These are phyloP conservation scores for Kodamaea ohmeri DNA, from an alignment of 1,139 yeast species.

Conservation along the genomic window DNA sequence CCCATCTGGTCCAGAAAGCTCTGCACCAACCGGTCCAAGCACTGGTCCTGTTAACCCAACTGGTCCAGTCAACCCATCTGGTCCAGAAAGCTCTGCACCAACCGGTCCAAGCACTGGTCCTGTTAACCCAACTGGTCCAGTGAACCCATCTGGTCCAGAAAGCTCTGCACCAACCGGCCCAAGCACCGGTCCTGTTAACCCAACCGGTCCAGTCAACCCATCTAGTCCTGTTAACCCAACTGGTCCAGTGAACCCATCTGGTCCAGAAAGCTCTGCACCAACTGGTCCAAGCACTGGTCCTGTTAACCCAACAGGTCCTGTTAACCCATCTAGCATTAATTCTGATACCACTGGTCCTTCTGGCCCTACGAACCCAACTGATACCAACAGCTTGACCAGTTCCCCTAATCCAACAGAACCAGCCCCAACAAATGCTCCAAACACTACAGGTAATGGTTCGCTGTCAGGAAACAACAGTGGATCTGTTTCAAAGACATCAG, in stretches of 20 bases:
- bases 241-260: background rate
- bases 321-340: too few species aligned
- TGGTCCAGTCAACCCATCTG: background rate
- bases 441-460: too few species aligned
- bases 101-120: too few species aligned
- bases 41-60: conserved; percentile 1
- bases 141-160: too few species aligned
- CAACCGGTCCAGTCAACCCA: background rate
- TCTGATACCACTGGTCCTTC: background rate
- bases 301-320: conserved; percentile 4
- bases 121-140: conserved; percentile 4
- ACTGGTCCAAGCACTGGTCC: too few species aligned
- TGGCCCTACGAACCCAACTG: background rate
- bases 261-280: conserved; percentile 17
- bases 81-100: conserved; percentile 17
- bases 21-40: background rate
- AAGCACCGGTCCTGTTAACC: background rate
- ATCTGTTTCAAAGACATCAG: too few species aligned
- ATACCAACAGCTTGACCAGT: background rate
- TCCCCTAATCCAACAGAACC: too few species aligned
- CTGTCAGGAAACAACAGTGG: too few species aligned
- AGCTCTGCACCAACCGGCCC: too few species aligned
- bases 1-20: background rate
- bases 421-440: too few species aligned
- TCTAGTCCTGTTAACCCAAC: background rate